phyloP scores from a whole-genome alignment of 106 monocot species.

The Ottelia alismoides region DNA sequence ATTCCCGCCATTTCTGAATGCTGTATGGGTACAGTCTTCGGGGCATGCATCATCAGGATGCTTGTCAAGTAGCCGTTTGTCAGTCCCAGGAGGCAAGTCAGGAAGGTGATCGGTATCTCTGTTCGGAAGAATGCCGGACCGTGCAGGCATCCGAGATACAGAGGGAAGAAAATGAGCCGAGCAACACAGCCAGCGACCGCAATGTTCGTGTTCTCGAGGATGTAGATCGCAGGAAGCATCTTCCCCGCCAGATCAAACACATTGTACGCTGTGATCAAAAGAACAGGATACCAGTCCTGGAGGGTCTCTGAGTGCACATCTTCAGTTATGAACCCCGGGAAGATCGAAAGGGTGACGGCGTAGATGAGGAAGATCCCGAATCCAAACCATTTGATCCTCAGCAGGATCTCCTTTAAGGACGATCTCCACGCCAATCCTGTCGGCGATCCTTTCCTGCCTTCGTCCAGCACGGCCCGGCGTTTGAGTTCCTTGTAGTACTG shows the following conservation, averaged over 20 bases:
- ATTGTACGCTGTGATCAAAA: constrained; percentile 7
- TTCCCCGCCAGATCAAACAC: constrained; percentile 12
- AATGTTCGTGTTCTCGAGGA: not conserved
- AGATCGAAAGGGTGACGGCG: constrained; percentile 9
- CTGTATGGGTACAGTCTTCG: constrained; percentile 11
- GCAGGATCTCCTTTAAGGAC: constrained; percentile 6
- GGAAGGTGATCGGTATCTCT: constrained; percentile 6
- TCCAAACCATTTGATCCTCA: constrained; percentile 8
- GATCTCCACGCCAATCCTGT: constrained; percentile 9
- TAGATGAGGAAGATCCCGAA: constrained; percentile 13
- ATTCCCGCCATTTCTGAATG: constrained; percentile 13
- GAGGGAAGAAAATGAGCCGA: constrained; percentile 12
- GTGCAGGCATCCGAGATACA: constrained; percentile 6
- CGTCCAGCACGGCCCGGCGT: not conserved
- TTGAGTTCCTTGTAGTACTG: constrained; percentile 10
- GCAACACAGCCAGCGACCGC: constrained; percentile 3
- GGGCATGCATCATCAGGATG: constrained; percentile 9
- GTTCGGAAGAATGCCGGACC: constrained; percentile 4
- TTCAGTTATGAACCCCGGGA: constrained; percentile 9
- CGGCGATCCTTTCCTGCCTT: not conserved
- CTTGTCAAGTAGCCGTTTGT: constrained; percentile 11
- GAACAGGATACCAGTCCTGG: constrained; percentile 12
- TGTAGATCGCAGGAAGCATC: constrained; percentile 5
- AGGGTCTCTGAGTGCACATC: constrained; percentile 7
- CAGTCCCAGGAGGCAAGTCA: constrained; percentile 11